Percentiles rank a stretch among this genome's conserved stretches.
Evolutionary conservation across 441 rosid species (phyloP).

Genomic region (Corymbia citriodora): DNA sequence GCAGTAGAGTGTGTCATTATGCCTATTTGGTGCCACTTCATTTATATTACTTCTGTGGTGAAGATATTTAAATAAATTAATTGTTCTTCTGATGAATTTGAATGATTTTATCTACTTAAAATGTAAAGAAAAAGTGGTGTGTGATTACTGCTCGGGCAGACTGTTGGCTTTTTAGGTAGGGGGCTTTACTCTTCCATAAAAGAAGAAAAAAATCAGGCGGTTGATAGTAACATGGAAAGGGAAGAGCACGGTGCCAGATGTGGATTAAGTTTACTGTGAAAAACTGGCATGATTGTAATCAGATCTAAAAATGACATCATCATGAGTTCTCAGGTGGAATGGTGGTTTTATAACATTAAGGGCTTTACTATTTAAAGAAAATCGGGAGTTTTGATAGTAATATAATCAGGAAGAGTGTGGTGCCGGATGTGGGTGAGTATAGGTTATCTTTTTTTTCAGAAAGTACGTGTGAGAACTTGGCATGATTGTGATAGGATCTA

Average conservation of each 20-base stretch:
- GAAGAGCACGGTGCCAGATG: not conserved
- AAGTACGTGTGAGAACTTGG: not conserved
- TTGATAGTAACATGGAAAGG: not conserved
- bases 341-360: not conserved
- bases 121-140: not conserved
- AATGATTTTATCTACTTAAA: not conserved
- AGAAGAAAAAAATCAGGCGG: not conserved
- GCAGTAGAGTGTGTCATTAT: not conserved
- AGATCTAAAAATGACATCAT: not conserved
- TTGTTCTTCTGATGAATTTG: not conserved
- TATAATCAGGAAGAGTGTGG: not conserved
- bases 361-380: not conserved
- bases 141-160: not conserved
- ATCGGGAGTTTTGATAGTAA: not conserved
- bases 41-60: not conserved
- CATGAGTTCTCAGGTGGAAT: not conserved
- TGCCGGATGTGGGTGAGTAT: not conserved
- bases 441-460: not conserved
- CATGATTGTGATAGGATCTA: not conserved
- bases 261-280: not conserved
- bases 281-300: not conserved
- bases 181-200: not conserved
- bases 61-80: not conserved
- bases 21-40: not conserved
- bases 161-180: not conserved